Conservation (phyloP, 164 flowering plant species). For the Aristolochia contorta region DNA sequence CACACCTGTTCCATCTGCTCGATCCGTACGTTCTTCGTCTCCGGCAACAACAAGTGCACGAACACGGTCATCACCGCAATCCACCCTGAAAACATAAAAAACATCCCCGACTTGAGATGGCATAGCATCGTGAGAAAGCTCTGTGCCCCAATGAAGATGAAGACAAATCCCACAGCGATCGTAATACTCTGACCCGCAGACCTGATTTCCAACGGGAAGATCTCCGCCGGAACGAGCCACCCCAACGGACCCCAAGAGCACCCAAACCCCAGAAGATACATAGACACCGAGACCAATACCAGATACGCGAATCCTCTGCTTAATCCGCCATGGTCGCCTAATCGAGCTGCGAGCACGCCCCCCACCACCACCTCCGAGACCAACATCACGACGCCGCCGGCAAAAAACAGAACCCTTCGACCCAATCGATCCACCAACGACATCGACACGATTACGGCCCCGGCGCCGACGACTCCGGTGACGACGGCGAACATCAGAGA, state of each 20-base stretch:
- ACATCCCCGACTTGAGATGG: conserved; percentile 19
- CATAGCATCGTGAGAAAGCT: conserved; percentile 22
- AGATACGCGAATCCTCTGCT: conserved; percentile 10
- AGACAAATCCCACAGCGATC: conserved; percentile 15
- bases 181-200: conserved; percentile 22
- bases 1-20: conserved; percentile 20
- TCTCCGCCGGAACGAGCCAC: conserved; percentile 24
- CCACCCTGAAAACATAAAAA: conserved; percentile 30
- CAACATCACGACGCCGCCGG: conserved; percentile 22
- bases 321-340: conserved; percentile 17
- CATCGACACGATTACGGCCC: conserved; percentile 14
- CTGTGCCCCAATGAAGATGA: conserved; percentile 23
- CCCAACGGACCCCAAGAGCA: conserved; percentile 25
- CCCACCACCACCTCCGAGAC: conserved; percentile 12
- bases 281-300: conserved; percentile 11
- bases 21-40: conserved; percentile 22
- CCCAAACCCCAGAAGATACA: conserved; percentile 20
- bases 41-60: conserved; percentile 17
- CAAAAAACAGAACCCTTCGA: conserved; percentile 12
- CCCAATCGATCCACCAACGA: conserved; percentile 16
- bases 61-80: conserved; percentile 22
- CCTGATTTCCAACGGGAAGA: conserved; percentile 21
- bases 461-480: conserved; percentile 11
- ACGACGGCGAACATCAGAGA: conserved; percentile 16
- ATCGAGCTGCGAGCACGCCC: conserved; percentile 14